Percentiles rank a stretch among this genome's conserved stretches.
Evolutionary conservation across 2,329 filamentous ascomycete genomes (phyloP).

Genomic region (Penicillium janthinellum): DNA sequence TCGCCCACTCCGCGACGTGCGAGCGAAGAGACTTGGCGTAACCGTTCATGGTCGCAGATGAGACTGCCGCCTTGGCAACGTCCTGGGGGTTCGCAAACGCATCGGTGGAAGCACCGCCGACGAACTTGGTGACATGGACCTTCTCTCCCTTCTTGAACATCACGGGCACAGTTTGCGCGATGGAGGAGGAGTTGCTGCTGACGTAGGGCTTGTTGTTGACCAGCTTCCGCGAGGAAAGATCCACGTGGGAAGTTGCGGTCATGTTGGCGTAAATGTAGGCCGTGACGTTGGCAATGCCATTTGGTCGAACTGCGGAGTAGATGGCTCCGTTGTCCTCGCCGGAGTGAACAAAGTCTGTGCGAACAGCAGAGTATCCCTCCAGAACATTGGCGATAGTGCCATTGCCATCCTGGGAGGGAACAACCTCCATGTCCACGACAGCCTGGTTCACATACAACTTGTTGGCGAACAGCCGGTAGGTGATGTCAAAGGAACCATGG

Average conservation of each 20-base stretch:
- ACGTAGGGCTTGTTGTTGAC: conserved; percentile 53
- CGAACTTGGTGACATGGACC: conserved; percentile 64
- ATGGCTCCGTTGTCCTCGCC: conserved; percentile 60
- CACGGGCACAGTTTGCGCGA: conserved; percentile 63
- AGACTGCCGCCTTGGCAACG: conserved; percentile 59
- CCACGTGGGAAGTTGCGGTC: conserved; percentile 41
- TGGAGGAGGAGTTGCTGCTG: conserved; percentile 62
- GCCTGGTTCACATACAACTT: conserved; percentile 65
- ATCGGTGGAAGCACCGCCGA: conserved; percentile 69
- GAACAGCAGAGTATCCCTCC: conserved; percentile 68
- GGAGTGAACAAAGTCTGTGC: conserved; percentile 61
- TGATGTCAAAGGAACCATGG: conserved; percentile 57
- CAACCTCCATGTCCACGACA: conserved; percentile 62
- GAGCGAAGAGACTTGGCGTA: conserved; percentile 58
- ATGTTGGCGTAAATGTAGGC: conserved; percentile 59
- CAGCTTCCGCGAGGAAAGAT: conserved; percentile 46
- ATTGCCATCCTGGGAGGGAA: conserved; percentile 54
- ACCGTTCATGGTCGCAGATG: conserved; percentile 53
- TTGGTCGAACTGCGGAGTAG: conserved; percentile 66
- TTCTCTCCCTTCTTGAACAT: conserved; percentile 56
- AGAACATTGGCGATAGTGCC: conserved; percentile 67
- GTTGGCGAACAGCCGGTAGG: conserved; percentile 68
- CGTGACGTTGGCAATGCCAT: conserved; percentile 63
- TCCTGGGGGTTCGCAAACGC: conserved; percentile 62
- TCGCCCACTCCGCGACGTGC: conserved; percentile 64